Base-by-base conservation (phyloP, 257 asterid species). In the Thymus quinquecostatus region DNA sequence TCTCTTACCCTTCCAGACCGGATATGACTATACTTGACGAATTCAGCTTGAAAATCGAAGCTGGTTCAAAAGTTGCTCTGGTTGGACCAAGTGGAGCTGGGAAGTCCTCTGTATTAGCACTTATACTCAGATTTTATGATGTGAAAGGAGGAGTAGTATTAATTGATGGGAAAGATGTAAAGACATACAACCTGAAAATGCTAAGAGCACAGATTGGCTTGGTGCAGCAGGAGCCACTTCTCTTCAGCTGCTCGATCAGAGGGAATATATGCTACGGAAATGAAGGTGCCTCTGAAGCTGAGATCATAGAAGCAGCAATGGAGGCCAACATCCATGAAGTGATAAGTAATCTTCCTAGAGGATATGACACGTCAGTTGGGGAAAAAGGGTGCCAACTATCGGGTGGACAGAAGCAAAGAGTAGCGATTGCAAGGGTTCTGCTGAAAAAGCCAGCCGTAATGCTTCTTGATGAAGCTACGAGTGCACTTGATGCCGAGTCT, bases 321-420 rank as follows among this genome's bases (percentile, higher is more conserved):
- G 82, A 86, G 55, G 97, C 93, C 78, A 86, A 87, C 82, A 80
- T 86, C 59, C 90, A 87, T 68, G 86, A 86, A 13, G 85, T 89
- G 59, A 77, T 86, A 71, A 85, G 97, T 84, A 87, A 69, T 64
- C 80, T 92, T 70, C 93, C 89, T 2, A 62, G 82, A 40, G 97
- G 92, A 70, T 92, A 87, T 32, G 77, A 83, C 55, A 87, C 96
- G 1, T 54, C 79, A 45, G 93, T 85, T 1, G 95, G 97, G 77
- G 96, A 89, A 64, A 84, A 86, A 68, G 96, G 96, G 75, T 82
- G 89, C 72, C 97, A 85, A 67, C 96, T 87, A 75, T 89, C 97
- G 10, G 95, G 96, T 60, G 96, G 96, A 66, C 96, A 87, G 57
- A 89, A 91, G 76, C 97, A 91, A 72, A 71, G 91, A 72, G 77